These are phyloP conservation scores for Xylaria longipes DNA, from an alignment of 495 filamentous ascomycete genomes.

Conservation along the genomic window DNA sequence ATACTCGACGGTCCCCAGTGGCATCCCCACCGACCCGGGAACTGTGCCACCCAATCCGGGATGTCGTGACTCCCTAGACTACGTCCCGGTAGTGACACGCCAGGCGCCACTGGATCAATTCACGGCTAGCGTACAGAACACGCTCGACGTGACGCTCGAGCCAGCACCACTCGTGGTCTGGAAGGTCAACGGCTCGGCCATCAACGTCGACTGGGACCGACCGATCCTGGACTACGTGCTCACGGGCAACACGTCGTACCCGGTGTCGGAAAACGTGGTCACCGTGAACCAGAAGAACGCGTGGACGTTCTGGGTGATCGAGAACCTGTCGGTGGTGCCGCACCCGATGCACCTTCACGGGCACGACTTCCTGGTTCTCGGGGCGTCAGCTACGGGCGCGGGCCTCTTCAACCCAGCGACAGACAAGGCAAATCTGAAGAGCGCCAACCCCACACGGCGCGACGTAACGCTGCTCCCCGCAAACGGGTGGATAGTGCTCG, in stretches of 20 bases:
- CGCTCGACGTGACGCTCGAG: conserved; percentile 38
- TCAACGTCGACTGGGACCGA: conserved; percentile 52
- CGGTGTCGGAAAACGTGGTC: conserved; percentile 47
- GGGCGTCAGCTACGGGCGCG: conserved; percentile 43
- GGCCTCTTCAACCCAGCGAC: conserved; percentile 46
- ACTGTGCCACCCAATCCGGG: conserved; percentile 33
- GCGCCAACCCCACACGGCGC: conserved; percentile 58
- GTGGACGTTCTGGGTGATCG: conserved; percentile 60
- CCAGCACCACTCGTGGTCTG: conserved; percentile 41
- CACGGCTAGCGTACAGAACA: conserved; percentile 35
- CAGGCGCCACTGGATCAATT: conserved; percentile 37
- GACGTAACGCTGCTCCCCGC: conserved; percentile 65
- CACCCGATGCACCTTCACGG: conserved; percentile 65
- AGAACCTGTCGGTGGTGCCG: conserved; percentile 53
- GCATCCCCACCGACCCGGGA: conserved; percentile 41
- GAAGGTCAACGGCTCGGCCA: conserved; percentile 49
- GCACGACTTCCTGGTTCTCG: conserved; percentile 66
- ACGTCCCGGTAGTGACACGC: conserved; percentile 42
- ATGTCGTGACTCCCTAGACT: conserved; percentile 42
- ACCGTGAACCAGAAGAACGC: conserved; percentile 43
- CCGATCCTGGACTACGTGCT: conserved; percentile 49
- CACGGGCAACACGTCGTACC: conserved; percentile 45
- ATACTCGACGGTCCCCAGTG: conserved; percentile 39
- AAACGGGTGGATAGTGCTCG: conserved; percentile 55
- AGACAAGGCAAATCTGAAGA: conserved; percentile 37